Percentiles rank a stretch among this genome's conserved stretches.
These are phyloP conservation scores for Boletus sp. DNA, from an alignment of 1,284 basidiomycete species.

Conservation along the genomic window DNA sequence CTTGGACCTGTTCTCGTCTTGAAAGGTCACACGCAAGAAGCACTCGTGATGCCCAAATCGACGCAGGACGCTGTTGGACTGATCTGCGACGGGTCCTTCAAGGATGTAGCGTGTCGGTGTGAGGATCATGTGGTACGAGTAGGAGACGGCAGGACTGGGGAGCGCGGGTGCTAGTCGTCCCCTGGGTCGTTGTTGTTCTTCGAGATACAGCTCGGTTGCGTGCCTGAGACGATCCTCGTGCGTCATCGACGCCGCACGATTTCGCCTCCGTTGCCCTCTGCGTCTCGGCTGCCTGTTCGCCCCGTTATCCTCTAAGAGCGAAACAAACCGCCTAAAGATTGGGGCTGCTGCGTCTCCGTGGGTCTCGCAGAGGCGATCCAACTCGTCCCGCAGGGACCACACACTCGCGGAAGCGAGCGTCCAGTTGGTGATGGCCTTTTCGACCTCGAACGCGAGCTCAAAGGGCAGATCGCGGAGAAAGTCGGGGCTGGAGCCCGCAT, in stretches of 20 bases:
- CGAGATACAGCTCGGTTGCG: slow-evolving; percentile 25
- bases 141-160: slow-evolving; percentile 23
- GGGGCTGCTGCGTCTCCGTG: slow-evolving; percentile 20
- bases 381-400: slow-evolving; percentile 15
- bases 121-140: slow-evolving; percentile 43
- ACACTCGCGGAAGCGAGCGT: slow-evolving; percentile 27
- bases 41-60: slow-evolving; percentile 44
- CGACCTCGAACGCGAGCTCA: slow-evolving; percentile 37
- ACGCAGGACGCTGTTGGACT: slow-evolving; percentile 58
- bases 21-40: slow-evolving; percentile 63
- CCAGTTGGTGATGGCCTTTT: slow-evolving; percentile 34
- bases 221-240: slow-evolving; percentile 20
- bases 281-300: not conserved
- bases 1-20: slow-evolving; percentile 54
- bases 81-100: slow-evolving; percentile 56
- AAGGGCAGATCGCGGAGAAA: slow-evolving; percentile 32
- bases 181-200: slow-evolving; percentile 25
- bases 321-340: slow-evolving; percentile 33
- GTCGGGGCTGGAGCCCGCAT: slow-evolving; percentile 12
- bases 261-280: not conserved
- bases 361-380: slow-evolving; percentile 22
- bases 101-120: slow-evolving; percentile 49
- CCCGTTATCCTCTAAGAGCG: slow-evolving; percentile 22
- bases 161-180: slow-evolving; percentile 23
- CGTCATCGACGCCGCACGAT: slow-evolving; percentile 7